Evolutionary conservation across 2,329 filamentous ascomycete species (phyloP).

Genomic region (Colletotrichum noveboracense): DNA sequence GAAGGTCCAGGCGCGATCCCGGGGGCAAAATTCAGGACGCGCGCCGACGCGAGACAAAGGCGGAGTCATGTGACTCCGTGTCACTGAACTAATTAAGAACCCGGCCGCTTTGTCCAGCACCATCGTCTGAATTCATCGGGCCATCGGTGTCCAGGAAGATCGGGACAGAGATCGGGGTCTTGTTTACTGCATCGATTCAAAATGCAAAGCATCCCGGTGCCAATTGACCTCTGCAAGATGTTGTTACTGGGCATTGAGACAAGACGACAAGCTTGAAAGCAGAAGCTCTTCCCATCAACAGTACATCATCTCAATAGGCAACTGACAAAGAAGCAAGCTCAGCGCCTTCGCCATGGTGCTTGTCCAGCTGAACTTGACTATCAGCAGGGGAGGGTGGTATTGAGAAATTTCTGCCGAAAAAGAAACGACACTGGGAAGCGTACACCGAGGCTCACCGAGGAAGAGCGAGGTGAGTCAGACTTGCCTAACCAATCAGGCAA

Average conservation of each 20-base stretch:
- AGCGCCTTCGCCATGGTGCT: background rate
- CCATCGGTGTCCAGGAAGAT: background rate
- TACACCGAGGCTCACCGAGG: background rate
- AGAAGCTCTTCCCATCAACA: background rate
- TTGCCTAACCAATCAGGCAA: constrained; percentile 1
- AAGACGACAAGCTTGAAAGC: background rate
- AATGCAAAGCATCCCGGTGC: background rate
- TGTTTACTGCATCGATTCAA: background rate
- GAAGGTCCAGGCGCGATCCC: background rate
- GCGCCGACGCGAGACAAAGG: constrained; percentile 36
- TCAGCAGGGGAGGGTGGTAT: background rate
- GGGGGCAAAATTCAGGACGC: background rate
- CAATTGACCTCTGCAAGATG: background rate
- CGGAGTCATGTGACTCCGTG: constrained; percentile 36
- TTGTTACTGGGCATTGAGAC: background rate
- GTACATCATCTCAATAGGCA: accelerated
- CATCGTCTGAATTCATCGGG: background rate
- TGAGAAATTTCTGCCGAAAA: background rate
- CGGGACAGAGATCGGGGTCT: background rate
- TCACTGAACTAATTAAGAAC: background rate
- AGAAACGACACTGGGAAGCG: background rate
- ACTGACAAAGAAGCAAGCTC: background rate
- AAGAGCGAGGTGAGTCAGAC: background rate
- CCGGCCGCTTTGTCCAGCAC: background rate
- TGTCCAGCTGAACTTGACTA: background rate